These are phyloP conservation scores for Ustilago shanxiensis DNA, from an alignment of 1,284 basidiomycete species.

Conservation along the genomic window DNA sequence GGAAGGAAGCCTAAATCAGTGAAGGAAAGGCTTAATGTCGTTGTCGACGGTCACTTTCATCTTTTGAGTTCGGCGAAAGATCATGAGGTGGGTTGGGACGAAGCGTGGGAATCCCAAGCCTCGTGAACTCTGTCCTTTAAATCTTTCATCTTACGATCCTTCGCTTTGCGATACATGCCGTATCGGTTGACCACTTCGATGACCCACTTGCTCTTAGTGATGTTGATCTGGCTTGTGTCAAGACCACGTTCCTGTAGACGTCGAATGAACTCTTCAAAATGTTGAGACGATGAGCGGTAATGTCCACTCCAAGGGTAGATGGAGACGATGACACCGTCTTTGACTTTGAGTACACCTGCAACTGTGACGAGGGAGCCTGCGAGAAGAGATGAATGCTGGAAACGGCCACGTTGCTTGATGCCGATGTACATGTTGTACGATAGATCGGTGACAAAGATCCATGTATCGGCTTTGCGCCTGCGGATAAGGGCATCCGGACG, in stretches of 20 bases:
- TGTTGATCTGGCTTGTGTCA: slow-evolving; percentile 52
- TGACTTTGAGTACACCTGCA: slow-evolving; percentile 53
- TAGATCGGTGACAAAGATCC: slow-evolving; percentile 56
- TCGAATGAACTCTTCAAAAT: slow-evolving; percentile 53
- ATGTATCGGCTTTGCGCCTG: slow-evolving; percentile 38
- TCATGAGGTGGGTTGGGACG: slow-evolving; percentile 28
- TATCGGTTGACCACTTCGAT: slow-evolving; percentile 55
- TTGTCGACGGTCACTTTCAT: neutral
- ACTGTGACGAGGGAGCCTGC: slow-evolving; percentile 51
- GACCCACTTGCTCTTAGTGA: slow-evolving; percentile 53
- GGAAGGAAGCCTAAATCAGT: neutral
- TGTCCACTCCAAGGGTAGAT: slow-evolving; percentile 57
- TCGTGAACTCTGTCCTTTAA: slow-evolving; percentile 31
- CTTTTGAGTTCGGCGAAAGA: neutral
- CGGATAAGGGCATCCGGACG: slow-evolving; percentile 43
- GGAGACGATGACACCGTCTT: slow-evolving; percentile 54
- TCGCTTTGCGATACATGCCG: slow-evolving; percentile 52
- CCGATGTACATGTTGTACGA: slow-evolving; percentile 56
- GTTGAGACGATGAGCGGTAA: slow-evolving; percentile 50
- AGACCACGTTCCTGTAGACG: slow-evolving; percentile 43
- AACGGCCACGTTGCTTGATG: slow-evolving; percentile 56
- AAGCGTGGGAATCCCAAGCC: slow-evolving; percentile 20
- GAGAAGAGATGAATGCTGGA: slow-evolving; percentile 57
- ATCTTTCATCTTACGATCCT: slow-evolving; percentile 46
- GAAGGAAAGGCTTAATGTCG: neutral